Base-by-base conservation (phyloP, 805 yeast genomes). In the Ogataea naganishii region DNA sequence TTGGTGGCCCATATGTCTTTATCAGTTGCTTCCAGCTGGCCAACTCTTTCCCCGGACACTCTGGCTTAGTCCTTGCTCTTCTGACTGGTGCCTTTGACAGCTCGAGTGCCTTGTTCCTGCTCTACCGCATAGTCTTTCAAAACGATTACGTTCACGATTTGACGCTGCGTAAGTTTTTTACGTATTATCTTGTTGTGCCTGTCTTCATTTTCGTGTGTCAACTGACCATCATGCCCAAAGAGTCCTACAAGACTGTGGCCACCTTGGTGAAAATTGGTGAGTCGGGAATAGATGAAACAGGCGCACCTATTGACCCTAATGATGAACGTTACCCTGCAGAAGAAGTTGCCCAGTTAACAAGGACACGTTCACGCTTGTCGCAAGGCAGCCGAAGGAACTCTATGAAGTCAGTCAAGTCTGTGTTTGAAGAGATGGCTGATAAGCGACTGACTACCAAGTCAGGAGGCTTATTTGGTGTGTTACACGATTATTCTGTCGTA, bases 41-140 rank as follows among this genome's bases (percentile, higher is more conserved):
- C 6, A 88, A 86, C 50, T 70, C 82, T 17, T 83, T 86, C 56
- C 95, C 95, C 2, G 69, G 71, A 24, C 73, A 72, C 44, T 80
- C 94, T 4, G 96, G 96, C 0, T 66, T 82, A 26, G 65, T 86
- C 14, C 58, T 86, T 40, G 95, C 96, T 0, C 55, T 84, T 12
- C 58, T 88, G 29, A 84, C 96, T 0, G 96, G 96, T n/a, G 86
- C 95, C 1, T 86, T 88, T 49, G 96, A 89, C 53, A 69, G 95
- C 0, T 82, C 95, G 2, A 75, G 94, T n/a, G 96, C 95, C 0
- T 66, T 88, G 27, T 88, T 88, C 48, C 62, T 85, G 42, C 43
- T 71, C 8, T 89, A 86, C 59, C 62, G 95, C 43, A 36, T 85
- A 12, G 45, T 69, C 9, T 86, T 81, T 53, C 75, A 72, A 38